Conservation (phyloP, 495 filamentous ascomycete genomes). For the Geopyxis carbonaria region DNA sequence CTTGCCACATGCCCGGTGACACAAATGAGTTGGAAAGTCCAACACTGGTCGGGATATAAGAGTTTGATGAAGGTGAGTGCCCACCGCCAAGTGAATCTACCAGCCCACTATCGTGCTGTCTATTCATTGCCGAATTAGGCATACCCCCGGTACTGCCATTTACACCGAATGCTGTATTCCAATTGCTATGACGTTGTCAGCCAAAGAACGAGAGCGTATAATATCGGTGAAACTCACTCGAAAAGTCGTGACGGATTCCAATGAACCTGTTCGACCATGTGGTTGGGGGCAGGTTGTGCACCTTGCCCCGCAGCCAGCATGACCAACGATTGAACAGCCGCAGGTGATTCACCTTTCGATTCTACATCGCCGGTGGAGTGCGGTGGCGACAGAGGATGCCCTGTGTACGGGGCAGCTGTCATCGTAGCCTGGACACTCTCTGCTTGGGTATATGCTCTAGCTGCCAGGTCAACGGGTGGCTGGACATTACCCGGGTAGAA, state of each 20-base stretch:
- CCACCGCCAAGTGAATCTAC: slow-evolving; percentile 25
- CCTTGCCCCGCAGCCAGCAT: slow-evolving; percentile 50
- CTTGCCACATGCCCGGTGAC: slow-evolving; percentile 91
- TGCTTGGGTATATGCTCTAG: slow-evolving; percentile 33
- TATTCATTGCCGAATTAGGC: slow-evolving; percentile 16
- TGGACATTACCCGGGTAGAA: slow-evolving; percentile 34
- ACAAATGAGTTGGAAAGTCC: slow-evolving; percentile 41
- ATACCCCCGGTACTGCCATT: slow-evolving; percentile 21
- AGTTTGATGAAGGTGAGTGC: slow-evolving; percentile 31
- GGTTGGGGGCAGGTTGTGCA: slow-evolving; percentile 29
- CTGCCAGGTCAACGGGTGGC: slow-evolving; percentile 37
- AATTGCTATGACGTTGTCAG: slow-evolving; percentile 18
- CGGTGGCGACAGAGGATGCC: slow-evolving; percentile 67
- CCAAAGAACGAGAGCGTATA: no score
- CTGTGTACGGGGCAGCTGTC: slow-evolving; percentile 49
- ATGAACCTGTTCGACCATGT: slow-evolving; percentile 37
- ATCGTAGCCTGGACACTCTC: slow-evolving; percentile 30
- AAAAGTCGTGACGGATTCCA: slow-evolving; percentile 94
- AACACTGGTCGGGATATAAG: slow-evolving; percentile 34
- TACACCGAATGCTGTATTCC: slow-evolving; percentile 26
- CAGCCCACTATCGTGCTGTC: slow-evolving; percentile 18
- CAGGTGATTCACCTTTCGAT: slow-evolving; percentile 64
- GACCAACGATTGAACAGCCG: slow-evolving; percentile 50
- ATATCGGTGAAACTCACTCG: slow-evolving; percentile 67
- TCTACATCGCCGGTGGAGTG: slow-evolving; percentile 60